Conservation (phyloP, 768 basidiomycete genomes). For the Mycena epipterygia region DNA sequence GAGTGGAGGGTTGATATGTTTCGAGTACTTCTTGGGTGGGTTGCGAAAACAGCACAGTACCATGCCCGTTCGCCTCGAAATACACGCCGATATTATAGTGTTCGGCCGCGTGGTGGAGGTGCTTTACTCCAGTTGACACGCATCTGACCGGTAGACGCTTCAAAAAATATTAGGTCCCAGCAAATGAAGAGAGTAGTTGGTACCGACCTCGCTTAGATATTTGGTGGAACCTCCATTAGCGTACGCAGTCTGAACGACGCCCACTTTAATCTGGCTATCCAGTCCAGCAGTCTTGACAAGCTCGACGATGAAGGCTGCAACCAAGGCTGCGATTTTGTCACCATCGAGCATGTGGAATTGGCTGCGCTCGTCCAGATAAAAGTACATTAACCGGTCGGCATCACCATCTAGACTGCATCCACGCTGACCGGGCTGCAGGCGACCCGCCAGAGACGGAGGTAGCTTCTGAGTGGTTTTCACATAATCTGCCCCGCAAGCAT, state of each 20-base stretch:
- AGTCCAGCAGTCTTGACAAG: slow-evolving; percentile 89
- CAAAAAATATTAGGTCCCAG: slow-evolving; percentile 20
- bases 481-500: slow-evolving; percentile 93
- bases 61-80: slow-evolving; percentile 99
- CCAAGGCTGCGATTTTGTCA: slow-evolving; percentile 96
- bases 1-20: slow-evolving; percentile 79
- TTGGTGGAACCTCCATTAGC: slow-evolving; percentile 98
- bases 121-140: slow-evolving; percentile 97
- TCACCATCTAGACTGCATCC: slow-evolving; percentile 98
- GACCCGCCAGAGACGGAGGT: slow-evolving; percentile 79
- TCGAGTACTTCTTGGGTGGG: slow-evolving; percentile 73
- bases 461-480: slow-evolving; percentile 94
- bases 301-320: slow-evolving; percentile 93
- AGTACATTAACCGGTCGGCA: slow-evolving; percentile 97
- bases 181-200: slow-evolving; percentile 5
- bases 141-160: slow-evolving; percentile 95
- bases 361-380: slow-evolving; percentile 83
- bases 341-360: slow-evolving; percentile 95
- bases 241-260: slow-evolving; percentile 98
- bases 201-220: slow-evolving; percentile 83
- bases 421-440: slow-evolving; percentile 78
- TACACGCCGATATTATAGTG: slow-evolving; percentile 97
- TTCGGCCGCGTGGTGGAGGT: slow-evolving; percentile 97
- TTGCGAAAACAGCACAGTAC: slow-evolving; percentile 94
- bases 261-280: slow-evolving; percentile 83